A percentile compares a stretch with the other conserved stretches of the same genome.
Conservation (phyloP, 2,329 filamentous ascomycete species). For the Fusarium odoratissimum region DNA sequence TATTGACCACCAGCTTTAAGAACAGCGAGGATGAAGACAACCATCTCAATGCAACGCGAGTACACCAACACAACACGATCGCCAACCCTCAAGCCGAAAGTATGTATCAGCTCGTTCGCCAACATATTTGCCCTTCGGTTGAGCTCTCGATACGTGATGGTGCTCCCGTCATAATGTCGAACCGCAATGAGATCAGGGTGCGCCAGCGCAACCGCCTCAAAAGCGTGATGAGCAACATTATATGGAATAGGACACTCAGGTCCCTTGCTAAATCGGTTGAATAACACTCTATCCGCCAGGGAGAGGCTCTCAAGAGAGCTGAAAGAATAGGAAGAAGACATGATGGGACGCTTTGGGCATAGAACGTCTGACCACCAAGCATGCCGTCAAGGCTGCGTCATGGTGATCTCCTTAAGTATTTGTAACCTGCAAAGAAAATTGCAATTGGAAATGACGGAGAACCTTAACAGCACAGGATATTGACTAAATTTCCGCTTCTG, state of each 20-base stretch:
- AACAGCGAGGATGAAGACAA: constrained; percentile 33
- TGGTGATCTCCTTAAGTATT: constrained; percentile 1
- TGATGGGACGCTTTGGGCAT: not conserved
- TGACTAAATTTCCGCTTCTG: constrained; percentile 8
- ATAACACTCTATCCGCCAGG: constrained; percentile 28
- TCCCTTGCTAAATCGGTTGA: constrained; percentile 33
- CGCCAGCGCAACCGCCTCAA: constrained; percentile 35
- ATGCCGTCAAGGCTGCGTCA: not conserved
- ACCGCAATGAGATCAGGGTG: constrained; percentile 25
- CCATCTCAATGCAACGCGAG: constrained; percentile 35
- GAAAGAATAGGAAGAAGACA: constrained; percentile 25
- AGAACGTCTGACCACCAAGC: not conserved
- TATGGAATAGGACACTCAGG: constrained; percentile 16
- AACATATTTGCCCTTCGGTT: constrained; percentile 33
- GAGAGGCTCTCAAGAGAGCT: constrained; percentile 30
- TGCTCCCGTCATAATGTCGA: constrained; percentile 32
- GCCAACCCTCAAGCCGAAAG: constrained; percentile 18
- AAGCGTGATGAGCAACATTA: constrained; percentile 30
- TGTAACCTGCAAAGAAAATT: not conserved
- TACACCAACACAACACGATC: constrained; percentile 38
- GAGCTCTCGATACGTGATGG: constrained; percentile 33
- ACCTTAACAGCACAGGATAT: not conserved
- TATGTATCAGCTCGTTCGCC: constrained; percentile 21
- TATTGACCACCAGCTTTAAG: constrained; percentile 35
- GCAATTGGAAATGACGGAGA: not conserved